phyloP scores from a whole-genome alignment of 139 green algal genomes.

The Auxenochlorella pyrenoidosa region DNA sequence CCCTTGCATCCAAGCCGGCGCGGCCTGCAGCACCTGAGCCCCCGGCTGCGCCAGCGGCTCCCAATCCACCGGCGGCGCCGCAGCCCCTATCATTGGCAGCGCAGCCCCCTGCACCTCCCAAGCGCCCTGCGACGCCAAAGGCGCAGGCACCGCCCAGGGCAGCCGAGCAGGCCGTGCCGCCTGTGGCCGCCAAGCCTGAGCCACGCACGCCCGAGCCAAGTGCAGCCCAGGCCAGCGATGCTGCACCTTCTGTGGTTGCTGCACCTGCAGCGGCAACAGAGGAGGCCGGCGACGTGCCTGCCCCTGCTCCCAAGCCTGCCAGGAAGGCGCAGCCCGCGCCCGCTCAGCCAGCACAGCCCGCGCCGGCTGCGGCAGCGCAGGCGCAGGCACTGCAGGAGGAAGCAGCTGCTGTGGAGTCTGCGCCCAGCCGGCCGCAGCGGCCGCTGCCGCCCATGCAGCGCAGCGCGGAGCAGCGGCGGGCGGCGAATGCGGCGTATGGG shows the following conservation, averaged over 20 bases:
- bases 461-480: not conserved
- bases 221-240: not conserved
- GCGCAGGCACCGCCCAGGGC: not conserved
- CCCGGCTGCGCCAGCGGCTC: too few species aligned
- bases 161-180: not conserved
- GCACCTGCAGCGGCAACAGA: not conserved
- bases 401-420: not conserved
- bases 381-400: not conserved
- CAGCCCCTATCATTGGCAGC: too few species aligned
- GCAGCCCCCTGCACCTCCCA: too few species aligned
- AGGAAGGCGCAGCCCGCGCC: not conserved
- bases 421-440: not conserved
- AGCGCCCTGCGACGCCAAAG: too few species aligned
- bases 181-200: conserved; percentile 13
- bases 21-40: not conserved
- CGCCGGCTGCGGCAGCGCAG: not conserved
- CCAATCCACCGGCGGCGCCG: too few species aligned
- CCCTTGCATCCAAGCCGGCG: not conserved
- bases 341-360: not conserved
- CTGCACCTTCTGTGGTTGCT: not conserved
- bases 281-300: not conserved
- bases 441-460: not conserved
- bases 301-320: not conserved
- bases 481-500: conserved; percentile 6
- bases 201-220: too few species aligned